Base-by-base conservation (phyloP, 345 rosid species). In the Eutrema japonicum region DNA sequence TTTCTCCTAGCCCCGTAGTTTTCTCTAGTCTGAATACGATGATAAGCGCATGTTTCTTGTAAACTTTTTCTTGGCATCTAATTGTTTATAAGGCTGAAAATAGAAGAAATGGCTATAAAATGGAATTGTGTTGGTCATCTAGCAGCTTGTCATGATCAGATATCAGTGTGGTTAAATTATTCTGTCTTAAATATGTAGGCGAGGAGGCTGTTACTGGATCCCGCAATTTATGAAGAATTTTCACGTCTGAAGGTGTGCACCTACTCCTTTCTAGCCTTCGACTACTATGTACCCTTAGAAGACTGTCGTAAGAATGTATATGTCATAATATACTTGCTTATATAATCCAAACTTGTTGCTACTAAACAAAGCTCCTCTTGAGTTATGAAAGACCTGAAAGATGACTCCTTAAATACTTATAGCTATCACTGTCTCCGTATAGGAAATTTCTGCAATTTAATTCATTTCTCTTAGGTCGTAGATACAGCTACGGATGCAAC, bases 211-310 rank as follows among this genome's bases (percentile, higher is more conserved):
- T 82, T 95, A 11, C 80, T 95, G 77, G 99, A 95, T 86, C 98
- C 96, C 32, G 98, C 99, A 46, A 89, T 95, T 77, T 97, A 92
- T 68, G 99, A 90, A 82, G 99, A 95, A 73, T 95, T 92, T 66
- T 83, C 92, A 32, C 96, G 96, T 45, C 70, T 95, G 62, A 95
- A 92, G 94, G 99, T 87, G 56, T 72, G 85, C 73, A 54, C 85
- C 66, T 48, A 45, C 51, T 73, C 43, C 22, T 70, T 47, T 53
- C 57, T 29, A 63, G 14, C 45, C 5, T 11, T 43, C 2, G 3
- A 13, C 13, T 47, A 7, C 26, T 41, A 41, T 37, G 3, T 53
- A 41, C 16, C 40, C 38, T 52, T 13, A 10, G 32, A 30, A 30
- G 32, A 30, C 3, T 75, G 10, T 46, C 60, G 55, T 9, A 62